Evolutionary conservation across 495 filamentous ascomycete genomes (phyloP), one percentile per base, ranked within the genome.

Genomic region (Pseudomonodictys pantanalensis): DNA sequence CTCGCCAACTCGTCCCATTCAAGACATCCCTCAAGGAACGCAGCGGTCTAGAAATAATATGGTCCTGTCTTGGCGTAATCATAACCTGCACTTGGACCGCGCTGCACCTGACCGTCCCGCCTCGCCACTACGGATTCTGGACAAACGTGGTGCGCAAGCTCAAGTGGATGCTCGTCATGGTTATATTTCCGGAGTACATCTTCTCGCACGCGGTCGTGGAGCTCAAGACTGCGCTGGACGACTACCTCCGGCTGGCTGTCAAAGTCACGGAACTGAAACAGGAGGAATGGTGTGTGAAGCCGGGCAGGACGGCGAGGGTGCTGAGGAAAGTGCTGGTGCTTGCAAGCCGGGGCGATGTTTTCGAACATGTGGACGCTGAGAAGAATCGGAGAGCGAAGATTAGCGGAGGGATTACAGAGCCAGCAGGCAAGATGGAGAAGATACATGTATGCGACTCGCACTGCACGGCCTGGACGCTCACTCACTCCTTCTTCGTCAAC

Each of bases 141-240:
- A 18, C 10, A 1, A 59, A 6, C 5, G 2, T 44, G 5, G 1
- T 39, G 2, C 46, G 56, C 5, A 59, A 59, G 28, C 22, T 23
- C 32, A 60, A 53, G 30, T 60, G 57, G 57, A 60, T 60, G 57
- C 33, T 53, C 30, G 18, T 47, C 20, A 54, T 45, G 38, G 28
- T 53, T 24, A 11, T 53, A 3, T 54, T 60, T 26, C 57, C 57
- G 1, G 48, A 60, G 39, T 44, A 47, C 18, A 24, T 53, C 18
- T 53, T 60, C 25, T 45, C 49, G 10, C 41, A 60, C 17, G 57
- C 57, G n/a, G 18, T 60, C 9, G 11, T 52, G 3, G 57, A 53
- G 26, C 49, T 60, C 30, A 29, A 47, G 25, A 54, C 48, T 35
- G 41, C 49, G 0, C 17, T 60, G 15, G 39, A 60, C 29, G 48